These are phyloP conservation scores for Lomentospora prolificans DNA, from an alignment of 2,329 filamentous ascomycete genomes.

Conservation along the genomic window DNA sequence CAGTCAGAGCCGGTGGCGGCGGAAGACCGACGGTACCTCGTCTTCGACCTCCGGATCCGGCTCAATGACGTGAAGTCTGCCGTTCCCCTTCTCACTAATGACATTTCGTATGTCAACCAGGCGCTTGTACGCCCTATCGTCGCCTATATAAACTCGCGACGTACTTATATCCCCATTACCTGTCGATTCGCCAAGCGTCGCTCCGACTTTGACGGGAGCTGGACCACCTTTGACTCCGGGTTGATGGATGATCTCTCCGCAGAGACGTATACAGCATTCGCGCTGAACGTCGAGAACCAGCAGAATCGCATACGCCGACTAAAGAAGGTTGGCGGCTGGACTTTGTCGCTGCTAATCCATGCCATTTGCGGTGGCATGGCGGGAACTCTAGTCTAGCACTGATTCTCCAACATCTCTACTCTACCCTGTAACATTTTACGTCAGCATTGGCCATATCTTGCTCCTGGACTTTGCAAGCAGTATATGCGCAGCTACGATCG, in stretches of 20 bases:
- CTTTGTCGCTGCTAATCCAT: conserved; percentile 81
- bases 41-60: conserved; percentile 92
- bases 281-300: conserved; percentile 79
- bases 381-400: conserved; percentile 54
- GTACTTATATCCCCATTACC: conserved; percentile 89
- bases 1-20: conserved; percentile 14
- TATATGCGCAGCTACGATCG: neutral
- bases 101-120: conserved; percentile 93
- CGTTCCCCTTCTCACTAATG: conserved; percentile 83
- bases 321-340: conserved; percentile 96
- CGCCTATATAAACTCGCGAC: conserved; percentile 92
- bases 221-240: conserved; percentile 89
- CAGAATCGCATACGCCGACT: conserved; percentile 77
- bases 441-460: too few species aligned
- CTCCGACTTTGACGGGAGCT: conserved; percentile 86
- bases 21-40: conserved; percentile 67
- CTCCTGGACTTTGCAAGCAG: too few species aligned
- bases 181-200: conserved; percentile 88
- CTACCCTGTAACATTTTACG: neutral
- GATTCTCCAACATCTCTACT: neutral
- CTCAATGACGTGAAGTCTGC: conserved; percentile 90
- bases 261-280: conserved; percentile 92
- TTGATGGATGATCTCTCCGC: conserved; percentile 88
- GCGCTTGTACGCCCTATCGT: conserved; percentile 92
- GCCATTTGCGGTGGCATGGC: conserved; percentile 93